These are phyloP conservation scores for Platanus orientalis DNA, from an alignment of 164 flowering plant species.

Conservation along the genomic window DNA sequence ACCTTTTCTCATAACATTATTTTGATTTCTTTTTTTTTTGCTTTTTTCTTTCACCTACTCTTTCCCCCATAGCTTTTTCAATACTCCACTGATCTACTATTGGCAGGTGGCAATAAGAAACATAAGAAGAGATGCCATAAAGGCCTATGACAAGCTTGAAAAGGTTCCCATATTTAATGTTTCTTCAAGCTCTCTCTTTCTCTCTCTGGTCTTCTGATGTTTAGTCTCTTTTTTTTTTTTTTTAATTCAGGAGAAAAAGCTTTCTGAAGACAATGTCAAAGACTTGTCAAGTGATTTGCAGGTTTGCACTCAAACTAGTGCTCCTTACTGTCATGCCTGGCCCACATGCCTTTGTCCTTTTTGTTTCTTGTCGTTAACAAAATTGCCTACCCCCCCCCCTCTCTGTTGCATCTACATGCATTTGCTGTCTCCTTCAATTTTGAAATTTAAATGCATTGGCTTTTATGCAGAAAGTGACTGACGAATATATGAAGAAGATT, in stretches of 20 bases:
- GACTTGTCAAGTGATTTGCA: constrained; percentile 88
- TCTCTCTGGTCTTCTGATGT: not conserved
- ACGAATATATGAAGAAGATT: constrained; percentile 91
- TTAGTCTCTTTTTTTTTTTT: constrained; percentile 10
- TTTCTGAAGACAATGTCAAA: constrained; percentile 92
- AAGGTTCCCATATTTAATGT: constrained; percentile 44
- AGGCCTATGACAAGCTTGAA: constrained; percentile 90
- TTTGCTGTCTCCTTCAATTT: too few relatives aligned
- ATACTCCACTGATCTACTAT: constrained; percentile 1
- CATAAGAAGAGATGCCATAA: constrained; percentile 89
- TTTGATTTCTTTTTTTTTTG: too few relatives aligned
- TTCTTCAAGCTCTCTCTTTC: not conserved
- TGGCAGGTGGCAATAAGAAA: constrained; percentile 86
- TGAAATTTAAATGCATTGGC: not conserved
- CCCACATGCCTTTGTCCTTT: not conserved
- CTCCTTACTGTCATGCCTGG: not conserved
- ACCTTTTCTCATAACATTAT: too few relatives aligned
- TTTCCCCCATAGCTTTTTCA: not conserved
- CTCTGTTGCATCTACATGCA: not conserved
- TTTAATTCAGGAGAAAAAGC: constrained; percentile 93
- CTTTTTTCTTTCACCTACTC: too few relatives aligned
- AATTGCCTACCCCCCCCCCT: not conserved
- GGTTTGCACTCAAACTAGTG: constrained; percentile 35
- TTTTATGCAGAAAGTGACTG: constrained; percentile 68
- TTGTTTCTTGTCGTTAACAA: not conserved